phyloP scores from a whole-genome alignment of 345 rosid species.

The Chamaenerion angustifolium region DNA sequence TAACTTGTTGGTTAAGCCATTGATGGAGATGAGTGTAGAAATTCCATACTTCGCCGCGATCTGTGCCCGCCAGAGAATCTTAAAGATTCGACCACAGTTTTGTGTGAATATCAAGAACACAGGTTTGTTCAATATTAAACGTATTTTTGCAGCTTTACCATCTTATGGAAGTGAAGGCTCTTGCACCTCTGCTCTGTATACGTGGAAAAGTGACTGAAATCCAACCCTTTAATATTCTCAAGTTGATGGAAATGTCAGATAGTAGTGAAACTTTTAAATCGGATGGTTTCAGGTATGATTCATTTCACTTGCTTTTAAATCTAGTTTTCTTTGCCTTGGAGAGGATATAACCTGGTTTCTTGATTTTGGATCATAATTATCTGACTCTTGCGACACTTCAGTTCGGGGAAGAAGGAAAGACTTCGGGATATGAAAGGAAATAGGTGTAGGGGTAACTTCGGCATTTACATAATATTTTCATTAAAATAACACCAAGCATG shows the following conservation, averaged over 20 bases:
- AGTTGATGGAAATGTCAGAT: constrained; percentile 48
- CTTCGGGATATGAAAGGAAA: too few species aligned
- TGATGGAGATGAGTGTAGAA: constrained; percentile 78
- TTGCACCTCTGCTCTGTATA: constrained; percentile 38
- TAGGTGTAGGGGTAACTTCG: too few species aligned
- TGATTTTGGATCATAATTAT: too few species aligned
- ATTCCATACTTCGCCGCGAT: constrained; percentile 94
- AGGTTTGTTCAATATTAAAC: constrained; percentile 27
- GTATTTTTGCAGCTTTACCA: constrained; percentile 42
- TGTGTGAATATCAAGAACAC: constrained; percentile 60
- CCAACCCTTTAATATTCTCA: constrained; percentile 48
- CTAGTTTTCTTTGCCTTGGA: too few species aligned
- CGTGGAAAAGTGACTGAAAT: constrained; percentile 28
- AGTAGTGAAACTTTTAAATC: constrained; percentile 55
- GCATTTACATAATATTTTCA: too few species aligned
- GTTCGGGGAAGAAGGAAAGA: too few species aligned
- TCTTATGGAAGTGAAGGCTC: constrained; percentile 46
- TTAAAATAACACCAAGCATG: too few species aligned
- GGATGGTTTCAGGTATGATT: constrained; percentile 53
- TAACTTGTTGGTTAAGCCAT: constrained; percentile 69
- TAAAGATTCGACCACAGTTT: constrained; percentile 44
- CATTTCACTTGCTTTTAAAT: background rate
- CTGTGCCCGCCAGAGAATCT: constrained; percentile 81
- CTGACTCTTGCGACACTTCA: too few species aligned
- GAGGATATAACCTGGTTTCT: too few species aligned